phyloP scores from a whole-genome alignment of 345 rosid genomes.

The Draba incana region DNA sequence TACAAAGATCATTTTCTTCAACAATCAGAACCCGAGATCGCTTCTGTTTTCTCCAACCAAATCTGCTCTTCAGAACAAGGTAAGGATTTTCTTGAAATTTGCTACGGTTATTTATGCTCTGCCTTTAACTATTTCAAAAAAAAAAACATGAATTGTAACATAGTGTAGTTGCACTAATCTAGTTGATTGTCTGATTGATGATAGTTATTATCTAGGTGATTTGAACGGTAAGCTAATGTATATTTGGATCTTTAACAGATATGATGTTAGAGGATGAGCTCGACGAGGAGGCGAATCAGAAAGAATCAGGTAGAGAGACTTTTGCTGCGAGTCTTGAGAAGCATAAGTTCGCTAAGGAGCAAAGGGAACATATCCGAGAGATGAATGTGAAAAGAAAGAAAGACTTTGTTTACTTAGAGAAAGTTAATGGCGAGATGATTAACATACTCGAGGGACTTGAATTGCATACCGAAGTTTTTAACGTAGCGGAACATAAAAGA shows the following conservation, averaged over 20 bases:
- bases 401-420: constrained; percentile 50
- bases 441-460: constrained; percentile 60
- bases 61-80: constrained; percentile 57
- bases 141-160: too few species aligned
- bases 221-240: constrained; percentile 53
- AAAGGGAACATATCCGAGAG: constrained; percentile 49
- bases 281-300: constrained; percentile 56
- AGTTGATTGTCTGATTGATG: too few species aligned
- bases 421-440: constrained; percentile 41
- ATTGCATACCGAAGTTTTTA: constrained; percentile 52
- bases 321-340: constrained; percentile 38
- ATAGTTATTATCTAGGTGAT: constrained; percentile 35
- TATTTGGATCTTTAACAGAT: constrained; percentile 47
- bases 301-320: too few species aligned
- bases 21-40: constrained; percentile 60
- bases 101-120: too few species aligned
- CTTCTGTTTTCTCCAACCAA: constrained; percentile 60
- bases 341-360: constrained; percentile 56
- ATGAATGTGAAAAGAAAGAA: constrained; percentile 47
- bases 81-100: constrained; percentile 5
- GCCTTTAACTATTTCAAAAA: too few species aligned
- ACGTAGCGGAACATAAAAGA: constrained; percentile 50
- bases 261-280: constrained; percentile 81
- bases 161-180: too few species aligned
- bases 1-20: constrained; percentile 57